Evolutionary conservation across 1,139 yeast species (phyloP), one percentile per base, ranked within the genome.

Genomic region (Diutina neorugosa): DNA sequence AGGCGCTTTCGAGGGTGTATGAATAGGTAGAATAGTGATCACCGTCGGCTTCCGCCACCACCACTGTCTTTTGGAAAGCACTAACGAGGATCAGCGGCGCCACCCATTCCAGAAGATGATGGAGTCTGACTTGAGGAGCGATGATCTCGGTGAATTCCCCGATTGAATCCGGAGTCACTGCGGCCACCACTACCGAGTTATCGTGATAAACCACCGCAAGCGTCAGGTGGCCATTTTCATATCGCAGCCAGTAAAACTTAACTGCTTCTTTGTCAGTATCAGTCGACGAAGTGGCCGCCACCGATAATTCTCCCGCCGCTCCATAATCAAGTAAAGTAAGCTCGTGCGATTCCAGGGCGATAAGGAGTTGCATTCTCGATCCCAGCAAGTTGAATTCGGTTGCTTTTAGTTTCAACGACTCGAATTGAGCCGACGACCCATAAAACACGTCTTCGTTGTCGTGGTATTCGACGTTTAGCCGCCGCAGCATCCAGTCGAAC

Each of bases 91-190:
- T 44, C 23, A 19, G 46, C n/a, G 48, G 25, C n/a, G 16, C 25
- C 12, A 44, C 31, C 48, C 48, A 44, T 44, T 44, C 25, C 48
- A 44, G 48, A 20, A 44, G 19, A n/a, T 23, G 40, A 37, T 46
- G 37, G 9, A 46, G 21, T 9, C 40, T 12, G 4, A 46, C 23
- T 27, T 27, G 50, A 3, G 50, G 50, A 8, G 37, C 37, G 12
- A 46, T 27, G 37, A 46, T n/a, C 27, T 27, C 40, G 16, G 21
- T 27, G 18, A 46, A 46, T 23, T n/a, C 21, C 2, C 50, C 50
- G 7, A 46, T 27, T 19, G 12, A n/a, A 19, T 46, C 19, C 4
- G 20, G 23, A 1, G 20, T 18, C 40, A 46, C 37, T 2, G 11
- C n/a, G 11, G 40, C 23, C 40, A 27, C 40, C n/a, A 16, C 40